Base-by-base conservation (phyloP, 2,329 filamentous ascomycete genomes). In the Emydomyces testavorans region DNA sequence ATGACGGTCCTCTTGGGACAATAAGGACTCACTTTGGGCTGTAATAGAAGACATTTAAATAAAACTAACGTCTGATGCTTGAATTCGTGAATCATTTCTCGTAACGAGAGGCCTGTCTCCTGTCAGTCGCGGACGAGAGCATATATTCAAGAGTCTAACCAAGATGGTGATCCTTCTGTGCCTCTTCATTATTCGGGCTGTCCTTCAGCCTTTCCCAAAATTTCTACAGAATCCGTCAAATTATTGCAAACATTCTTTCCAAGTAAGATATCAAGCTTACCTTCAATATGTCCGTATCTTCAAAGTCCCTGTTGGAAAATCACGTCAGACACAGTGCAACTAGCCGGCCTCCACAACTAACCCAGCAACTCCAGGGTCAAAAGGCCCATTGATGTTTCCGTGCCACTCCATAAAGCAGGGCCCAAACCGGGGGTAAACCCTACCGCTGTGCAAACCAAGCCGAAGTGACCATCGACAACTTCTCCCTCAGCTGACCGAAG, bases 361-460 rank as follows among this genome's bases (percentile, higher is more conserved):
- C 3, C 29, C 8, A 10, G n/a, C n/a, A n/a, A 28, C 11, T n/a
- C 29, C 29, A 31, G 10, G 7, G 7, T 11, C 8, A 8, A 31
- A 31, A 31, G 10, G 29, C n/a, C n/a, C n/a, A n/a, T n/a, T n/a
- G n/a, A n/a, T n/a, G n/a, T n/a, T n/a, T n/a, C n/a, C n/a, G n/a
- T n/a, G n/a, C n/a, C n/a, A n/a, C n/a, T n/a, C n/a, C n/a, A n/a
- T n/a, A n/a, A n/a, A n/a, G n/a, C n/a, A n/a, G n/a, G 24, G 41
- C 32, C 28, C 42, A 24, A 8, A 41, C 20, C 24, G 8, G 52
- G 21, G 36, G 50, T 44, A 23, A 28, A 24, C 66, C 67, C 52
- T 70, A 78, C 77, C 71, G 82, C 72, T 98, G 92, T 52, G 83
- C 85, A 67, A 98, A 98, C 92, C 92, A 98, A 20, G 90, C 90